These are phyloP conservation scores for Scheffersomyces insectosa DNA, from an alignment of 1,139 yeast genomes.

Conservation along the genomic window DNA sequence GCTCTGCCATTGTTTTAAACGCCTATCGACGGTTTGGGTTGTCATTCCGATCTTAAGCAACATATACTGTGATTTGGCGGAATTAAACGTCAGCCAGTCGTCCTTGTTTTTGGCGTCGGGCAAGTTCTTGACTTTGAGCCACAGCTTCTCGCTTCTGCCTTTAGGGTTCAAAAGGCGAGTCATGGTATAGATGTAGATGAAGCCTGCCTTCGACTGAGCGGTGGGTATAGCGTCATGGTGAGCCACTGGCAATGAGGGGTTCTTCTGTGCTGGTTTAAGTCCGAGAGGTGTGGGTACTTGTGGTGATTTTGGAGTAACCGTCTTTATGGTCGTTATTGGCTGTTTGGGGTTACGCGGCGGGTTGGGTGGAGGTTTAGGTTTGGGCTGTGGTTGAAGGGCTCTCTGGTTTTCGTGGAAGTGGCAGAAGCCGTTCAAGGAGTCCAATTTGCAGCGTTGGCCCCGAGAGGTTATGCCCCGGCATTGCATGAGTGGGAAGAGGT, in stretches of 20 bases:
- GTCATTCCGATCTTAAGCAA: slow-evolving; percentile 61
- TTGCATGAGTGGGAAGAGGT: slow-evolving; percentile 12
- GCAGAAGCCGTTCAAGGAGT: slow-evolving; percentile 24
- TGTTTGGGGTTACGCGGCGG: too few relatives aligned
- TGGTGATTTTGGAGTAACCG: too few relatives aligned
- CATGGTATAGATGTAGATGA: slow-evolving; percentile 56
- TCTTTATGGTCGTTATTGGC: too few relatives aligned
- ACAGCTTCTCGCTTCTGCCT: slow-evolving; percentile 18
- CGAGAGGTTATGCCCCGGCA: slow-evolving; percentile 34
- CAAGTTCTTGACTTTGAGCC: slow-evolving; percentile 34
- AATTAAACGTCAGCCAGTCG: slow-evolving; percentile 38
- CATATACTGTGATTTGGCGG: slow-evolving; percentile 37
- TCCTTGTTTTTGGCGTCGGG: slow-evolving; percentile 26
- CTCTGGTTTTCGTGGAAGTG: slow-evolving; percentile 22
- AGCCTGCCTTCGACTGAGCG: slow-evolving; percentile 30
- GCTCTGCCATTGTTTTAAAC: slow-evolving; percentile 56
- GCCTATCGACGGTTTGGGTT: slow-evolving; percentile 38
- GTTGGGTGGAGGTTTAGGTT: too few relatives aligned
- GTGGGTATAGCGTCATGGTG: background rate
- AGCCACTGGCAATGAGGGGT: too few relatives aligned
- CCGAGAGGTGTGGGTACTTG: too few relatives aligned
- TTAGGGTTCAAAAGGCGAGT: slow-evolving; percentile 31
- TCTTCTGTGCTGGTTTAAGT: too few relatives aligned
- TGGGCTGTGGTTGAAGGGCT: background rate
- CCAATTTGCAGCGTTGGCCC: slow-evolving; percentile 31